Base-by-base conservation (phyloP, 257 asterid species). In the Penstemon davidsonii region DNA sequence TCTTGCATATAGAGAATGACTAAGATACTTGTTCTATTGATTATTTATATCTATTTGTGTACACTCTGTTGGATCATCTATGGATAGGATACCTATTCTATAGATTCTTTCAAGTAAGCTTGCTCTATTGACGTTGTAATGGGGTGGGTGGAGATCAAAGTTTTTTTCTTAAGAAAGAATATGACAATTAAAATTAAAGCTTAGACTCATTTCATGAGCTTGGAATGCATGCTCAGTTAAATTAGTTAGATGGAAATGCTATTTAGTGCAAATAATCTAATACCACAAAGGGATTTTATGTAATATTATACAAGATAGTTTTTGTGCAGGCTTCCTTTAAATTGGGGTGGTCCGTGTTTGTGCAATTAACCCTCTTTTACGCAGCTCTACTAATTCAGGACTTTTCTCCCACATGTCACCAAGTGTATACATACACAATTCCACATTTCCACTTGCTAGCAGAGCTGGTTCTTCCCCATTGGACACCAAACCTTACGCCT, bases 101-200 rank as follows among this genome's bases (percentile, higher is more conserved):
- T 25, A 81, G 75, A 65, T 82, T 65, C 84, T 79, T 40, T 75
- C 81, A 68, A 68, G 97, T 88, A 88, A 79, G 95, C 46, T 60
- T 6, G 39, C 47, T 39, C 45, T 33, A 51, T 18, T 39, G 53
- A 25, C 33, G 33, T 25, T 25, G 33, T 25, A 25, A 25, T 25
- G 33, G 33, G 33, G 33, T 25, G 33, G 33, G 33, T 25, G 33
- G 33, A 25, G 33, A 2, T 25, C 33, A 25, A 25, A 25, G 33
- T 25, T 25, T 25, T 15, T 25, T 25, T 25, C 33, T 25, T 1
- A 1, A 25, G 33, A 25, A 25, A 25, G 33, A 25, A 25, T 25
- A 25, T 8, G 49, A n/a, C 68, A n/a, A 10, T 46, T 4, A 46
- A 46, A 46, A n/a, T 46, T 46, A 25, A 25, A 25, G 33, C 33